Base-by-base conservation (phyloP, 1,284 basidiomycete species). In the Moesziomyces sp. region DNA sequence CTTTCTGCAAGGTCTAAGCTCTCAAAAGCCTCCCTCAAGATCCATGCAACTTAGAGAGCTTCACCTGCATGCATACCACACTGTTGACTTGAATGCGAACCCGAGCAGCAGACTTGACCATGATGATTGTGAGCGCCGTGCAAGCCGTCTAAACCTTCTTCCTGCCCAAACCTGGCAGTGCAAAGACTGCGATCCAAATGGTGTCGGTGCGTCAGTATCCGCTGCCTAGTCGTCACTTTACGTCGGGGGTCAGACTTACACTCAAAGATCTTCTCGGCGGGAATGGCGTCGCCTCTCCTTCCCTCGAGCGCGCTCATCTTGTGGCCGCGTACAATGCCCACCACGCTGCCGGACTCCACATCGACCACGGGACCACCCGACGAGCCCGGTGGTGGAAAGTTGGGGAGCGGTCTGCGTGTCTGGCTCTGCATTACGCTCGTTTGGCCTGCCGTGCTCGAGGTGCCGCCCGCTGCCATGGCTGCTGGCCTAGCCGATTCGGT, bases 301-400 rank as follows among this genome's bases (percentile, higher is more conserved):
- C 89, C 90, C 55, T 89, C 88, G 5, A 90, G 83, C 38, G 74
- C 46, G 47, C 78, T 78, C 87, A 89, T 88, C 78, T 88, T 86
- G 42, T 88, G 87, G 4, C 90, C 90, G 5, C 90, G 85, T 64
- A 90, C 87, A n/a, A 91, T 85, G 0, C 90, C 91, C 2, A 92
- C 87, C 1, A 92, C 90, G 1, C 89, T 88, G 2, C 90, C 90
- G 40, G 85, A 88, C 73, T 88, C 87, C 56, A 88, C 86, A 61
- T 90, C 89, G 3, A 92, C 86, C 56, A 92, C 88, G 0, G 91
- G 90, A 0, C 90, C 90, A 9, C 91, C 91, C 50, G 89, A 90
- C 21, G 90, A 90, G 11, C 91, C 91, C 1, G 88, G 87, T 0
- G 89, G 88, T 10, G 91, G 91, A 7, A 89, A 83, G 24, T 74